phyloP scores from a whole-genome alignment of 2,329 filamentous ascomycete species.

The Alternaria solani region DNA sequence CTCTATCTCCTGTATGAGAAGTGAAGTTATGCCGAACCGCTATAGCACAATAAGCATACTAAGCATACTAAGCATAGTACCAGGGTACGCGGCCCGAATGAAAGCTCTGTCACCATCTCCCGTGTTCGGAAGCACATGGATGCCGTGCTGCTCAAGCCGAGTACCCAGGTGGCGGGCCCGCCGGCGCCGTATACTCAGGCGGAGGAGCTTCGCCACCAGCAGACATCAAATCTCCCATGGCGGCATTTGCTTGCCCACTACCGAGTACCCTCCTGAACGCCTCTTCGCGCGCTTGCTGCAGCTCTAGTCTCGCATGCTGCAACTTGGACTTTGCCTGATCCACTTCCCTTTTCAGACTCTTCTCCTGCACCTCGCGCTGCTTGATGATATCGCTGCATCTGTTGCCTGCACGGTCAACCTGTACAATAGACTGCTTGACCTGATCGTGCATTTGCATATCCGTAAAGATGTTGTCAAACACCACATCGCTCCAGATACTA shows the following conservation, averaged over 20 bases:
- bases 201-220: slow-evolving; percentile 13
- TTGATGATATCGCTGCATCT: slow-evolving; percentile 47
- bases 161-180: slow-evolving; percentile 13
- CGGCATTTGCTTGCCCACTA: slow-evolving; percentile 8
- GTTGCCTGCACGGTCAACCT: slow-evolving; percentile 36
- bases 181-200: slow-evolving; percentile 21
- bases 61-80: background rate
- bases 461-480: slow-evolving; percentile 65
- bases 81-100: slow-evolving; percentile 1
- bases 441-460: slow-evolving; percentile 63
- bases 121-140: background rate
- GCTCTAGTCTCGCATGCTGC: slow-evolving; percentile 39
- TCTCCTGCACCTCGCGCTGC: slow-evolving; percentile 41
- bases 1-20: background rate
- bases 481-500: slow-evolving; percentile 59
- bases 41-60: background rate
- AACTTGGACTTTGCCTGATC: slow-evolving; percentile 45
- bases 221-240: background rate
- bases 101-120: background rate
- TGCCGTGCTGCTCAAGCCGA: background rate
- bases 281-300: slow-evolving; percentile 57
- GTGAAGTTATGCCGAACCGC: background rate
- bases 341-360: slow-evolving; percentile 33
- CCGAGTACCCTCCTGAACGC: slow-evolving; percentile 51
- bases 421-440: slow-evolving; percentile 56